These are phyloP conservation scores for Camelina neglecta DNA, from an alignment of 345 rosid species.

Conservation along the genomic window DNA sequence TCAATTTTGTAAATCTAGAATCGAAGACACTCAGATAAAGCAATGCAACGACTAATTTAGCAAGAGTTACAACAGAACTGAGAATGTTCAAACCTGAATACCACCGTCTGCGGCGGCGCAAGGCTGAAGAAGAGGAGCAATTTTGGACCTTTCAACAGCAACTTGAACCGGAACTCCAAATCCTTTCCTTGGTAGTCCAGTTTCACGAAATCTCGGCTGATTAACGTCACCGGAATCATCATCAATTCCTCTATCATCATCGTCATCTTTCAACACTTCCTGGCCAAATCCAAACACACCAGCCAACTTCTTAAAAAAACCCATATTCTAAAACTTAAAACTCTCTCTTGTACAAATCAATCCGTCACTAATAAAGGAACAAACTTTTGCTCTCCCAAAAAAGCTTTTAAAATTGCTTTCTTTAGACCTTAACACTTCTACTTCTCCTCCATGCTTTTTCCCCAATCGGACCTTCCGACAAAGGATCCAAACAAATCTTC, in stretches of 20 bases:
- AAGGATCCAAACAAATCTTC: constrained; percentile 1
- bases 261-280: constrained; percentile 48
- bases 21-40: not conserved
- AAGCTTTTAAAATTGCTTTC: not conserved
- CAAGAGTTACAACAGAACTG: not conserved
- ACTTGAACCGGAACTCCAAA: constrained; percentile 81
- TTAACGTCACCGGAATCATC: constrained; percentile 13
- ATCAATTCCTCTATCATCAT: constrained; percentile 32
- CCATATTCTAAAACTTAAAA: constrained; percentile 48
- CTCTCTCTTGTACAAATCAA: not conserved
- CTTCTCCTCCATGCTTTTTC: not conserved
- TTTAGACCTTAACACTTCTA: not conserved
- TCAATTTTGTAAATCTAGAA: not conserved
- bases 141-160: constrained; percentile 60
- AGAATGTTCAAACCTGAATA: constrained; percentile 60
- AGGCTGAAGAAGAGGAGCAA: constrained; percentile 62
- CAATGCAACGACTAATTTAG: not conserved
- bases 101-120: constrained; percentile 77
- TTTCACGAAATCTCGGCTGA: constrained; percentile 49
- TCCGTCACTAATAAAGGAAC: not conserved
- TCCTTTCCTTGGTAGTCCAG: constrained; percentile 73
- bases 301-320: constrained; percentile 70
- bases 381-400: not conserved
- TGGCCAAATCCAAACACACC: constrained; percentile 69
- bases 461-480: not conserved